Evolutionary conservation across 768 basidiomycete genomes (phyloP).

Genomic region (Lactifluus subvellereus): DNA sequence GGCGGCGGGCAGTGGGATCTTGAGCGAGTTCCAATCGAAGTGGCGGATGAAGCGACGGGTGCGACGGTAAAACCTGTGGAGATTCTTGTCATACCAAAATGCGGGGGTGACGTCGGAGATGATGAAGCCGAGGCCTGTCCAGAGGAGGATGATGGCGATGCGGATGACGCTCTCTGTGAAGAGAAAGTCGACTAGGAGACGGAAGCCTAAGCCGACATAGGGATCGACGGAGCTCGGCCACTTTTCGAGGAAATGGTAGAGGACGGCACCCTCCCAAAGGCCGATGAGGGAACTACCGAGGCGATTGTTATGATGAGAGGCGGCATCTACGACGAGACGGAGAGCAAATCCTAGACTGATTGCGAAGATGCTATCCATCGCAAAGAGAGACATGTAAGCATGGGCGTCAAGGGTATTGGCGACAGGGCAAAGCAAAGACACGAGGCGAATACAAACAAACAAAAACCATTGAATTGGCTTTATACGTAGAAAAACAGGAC

Average conservation of each 20-base stretch:
- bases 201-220: conserved; percentile 58
- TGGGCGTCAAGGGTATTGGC: not conserved
- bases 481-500: not conserved
- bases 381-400: conserved; percentile 9
- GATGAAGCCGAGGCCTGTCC: conserved; percentile 49
- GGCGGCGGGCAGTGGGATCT: conserved; percentile 25
- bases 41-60: conserved; percentile 25
- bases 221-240: conserved; percentile 62
- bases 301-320: conserved; percentile 44
- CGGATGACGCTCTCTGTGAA: conserved; percentile 51
- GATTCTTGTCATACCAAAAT: conserved; percentile 40
- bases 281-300: conserved; percentile 64
- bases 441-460: not conserved
- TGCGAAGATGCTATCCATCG: conserved; percentile 66
- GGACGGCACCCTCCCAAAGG: conserved; percentile 72
- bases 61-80: conserved; percentile 29
- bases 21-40: conserved; percentile 19
- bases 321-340: conserved; percentile 54
- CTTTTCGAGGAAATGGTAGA: conserved; percentile 66
- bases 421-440: not conserved
- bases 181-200: conserved; percentile 68
- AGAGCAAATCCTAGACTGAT: conserved; percentile 62
- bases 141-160: conserved; percentile 44
- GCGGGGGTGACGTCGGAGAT: conserved; percentile 47
- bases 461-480: not conserved